Evolutionary conservation across 352 stramenopile genomes (phyloP).

Genomic region (Phytophthora hybrid): DNA sequence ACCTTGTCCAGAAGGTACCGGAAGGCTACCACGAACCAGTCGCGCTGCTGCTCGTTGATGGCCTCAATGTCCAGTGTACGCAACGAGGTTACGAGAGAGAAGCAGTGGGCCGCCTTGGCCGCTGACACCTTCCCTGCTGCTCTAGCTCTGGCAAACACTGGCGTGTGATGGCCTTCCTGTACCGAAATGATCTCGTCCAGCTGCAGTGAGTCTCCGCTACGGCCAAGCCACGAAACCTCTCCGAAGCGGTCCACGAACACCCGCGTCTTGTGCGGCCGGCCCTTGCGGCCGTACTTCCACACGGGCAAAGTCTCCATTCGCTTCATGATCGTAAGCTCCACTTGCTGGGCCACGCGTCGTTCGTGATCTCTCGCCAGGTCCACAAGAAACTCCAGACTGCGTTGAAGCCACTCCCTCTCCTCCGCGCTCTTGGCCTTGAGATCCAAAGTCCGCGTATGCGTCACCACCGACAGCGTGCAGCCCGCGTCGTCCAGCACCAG

Average conservation of each 20-base stretch:
- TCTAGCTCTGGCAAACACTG: slow-evolving; percentile 68
- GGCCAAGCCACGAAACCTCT: slow-evolving; percentile 85
- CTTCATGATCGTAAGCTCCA: slow-evolving; percentile 88
- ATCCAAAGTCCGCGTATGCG: slow-evolving; percentile 76
- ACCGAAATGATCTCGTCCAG: slow-evolving; percentile 75
- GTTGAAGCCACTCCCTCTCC: slow-evolving; percentile 82
- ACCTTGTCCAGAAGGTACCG: slow-evolving; percentile 88
- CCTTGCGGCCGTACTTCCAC: slow-evolving; percentile 83
- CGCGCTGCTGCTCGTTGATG: slow-evolving; percentile 71
- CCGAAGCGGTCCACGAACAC: slow-evolving; percentile 86
- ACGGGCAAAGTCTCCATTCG: slow-evolving; percentile 76
- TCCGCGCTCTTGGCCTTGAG: slow-evolving; percentile 72
- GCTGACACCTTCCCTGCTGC: slow-evolving; percentile 39
- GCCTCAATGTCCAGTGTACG: slow-evolving; percentile 85
- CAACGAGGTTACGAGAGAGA: slow-evolving; percentile 72
- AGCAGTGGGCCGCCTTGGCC: slow-evolving; percentile 54
- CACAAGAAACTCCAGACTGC: slow-evolving; percentile 79
- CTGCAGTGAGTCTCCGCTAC: slow-evolving; percentile 78
- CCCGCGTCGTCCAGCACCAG: slow-evolving; percentile 59
- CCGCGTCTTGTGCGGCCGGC: slow-evolving; percentile 83
- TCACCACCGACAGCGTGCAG: slow-evolving; percentile 85
- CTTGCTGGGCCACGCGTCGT: slow-evolving; percentile 76
- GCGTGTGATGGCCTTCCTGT: slow-evolving; percentile 64
- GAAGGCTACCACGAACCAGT: slow-evolving; percentile 91
- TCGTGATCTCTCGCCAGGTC: slow-evolving; percentile 79